Conservation (phyloP, 2,329 filamentous ascomycete species). For the Periconia sp. region DNA sequence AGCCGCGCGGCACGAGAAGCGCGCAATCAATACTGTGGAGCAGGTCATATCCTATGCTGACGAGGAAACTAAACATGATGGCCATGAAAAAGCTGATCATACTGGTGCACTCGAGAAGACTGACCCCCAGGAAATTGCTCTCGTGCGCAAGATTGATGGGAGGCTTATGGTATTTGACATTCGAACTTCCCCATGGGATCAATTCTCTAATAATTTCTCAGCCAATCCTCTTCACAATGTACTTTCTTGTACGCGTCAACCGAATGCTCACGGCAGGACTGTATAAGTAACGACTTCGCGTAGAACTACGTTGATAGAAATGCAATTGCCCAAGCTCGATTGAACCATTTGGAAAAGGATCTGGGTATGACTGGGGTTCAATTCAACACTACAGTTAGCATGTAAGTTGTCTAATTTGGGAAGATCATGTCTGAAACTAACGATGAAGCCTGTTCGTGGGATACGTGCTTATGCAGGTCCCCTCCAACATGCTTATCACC, state of each 20-base stretch:
- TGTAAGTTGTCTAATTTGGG: conserved; percentile 7
- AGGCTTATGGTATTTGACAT: conserved; percentile 28
- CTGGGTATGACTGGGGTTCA: conserved; percentile 29
- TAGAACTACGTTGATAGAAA: conserved; percentile 46
- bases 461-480: conserved; percentile 38
- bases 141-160: conserved; percentile 37
- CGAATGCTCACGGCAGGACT: no score
- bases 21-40: not conserved
- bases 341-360: conserved; percentile 64
- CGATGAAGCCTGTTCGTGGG: conserved; percentile 52
- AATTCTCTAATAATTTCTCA: conserved; percentile 3
- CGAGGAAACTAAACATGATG: not conserved
- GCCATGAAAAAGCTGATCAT: conserved; percentile 24
- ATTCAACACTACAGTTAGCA: conserved; percentile 53
- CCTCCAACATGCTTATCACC: conserved; percentile 48
- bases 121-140: conserved; percentile 32
- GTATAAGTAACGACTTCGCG: not conserved
- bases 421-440: not conserved
- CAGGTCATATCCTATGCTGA: not conserved
- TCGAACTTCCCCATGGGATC: not conserved
- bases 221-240: conserved; percentile 48
- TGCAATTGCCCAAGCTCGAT: conserved; percentile 65
- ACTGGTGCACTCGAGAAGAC: conserved; percentile 36
- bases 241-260: conserved; percentile 29
- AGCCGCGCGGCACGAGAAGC: not conserved